Evolutionary conservation across 495 filamentous ascomycete species (phyloP).

Genomic region (Aspergillus wentii): DNA sequence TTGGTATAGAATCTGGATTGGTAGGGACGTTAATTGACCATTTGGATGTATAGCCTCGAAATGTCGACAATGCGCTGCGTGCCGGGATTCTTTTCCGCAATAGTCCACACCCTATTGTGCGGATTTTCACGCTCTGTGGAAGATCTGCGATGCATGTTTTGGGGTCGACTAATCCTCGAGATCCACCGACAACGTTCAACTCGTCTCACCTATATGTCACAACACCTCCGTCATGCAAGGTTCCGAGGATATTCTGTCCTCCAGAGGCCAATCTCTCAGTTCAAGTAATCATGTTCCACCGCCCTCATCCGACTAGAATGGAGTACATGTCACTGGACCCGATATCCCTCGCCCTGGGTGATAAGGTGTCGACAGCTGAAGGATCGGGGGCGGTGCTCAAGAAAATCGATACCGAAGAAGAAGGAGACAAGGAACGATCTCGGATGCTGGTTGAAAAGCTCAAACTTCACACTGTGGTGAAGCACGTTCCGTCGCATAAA

Average conservation of each 20-base stretch:
- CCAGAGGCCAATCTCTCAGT: constrained; percentile 55
- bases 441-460: constrained; percentile 78
- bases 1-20: not conserved
- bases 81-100: constrained; percentile 79
- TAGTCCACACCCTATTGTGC: constrained; percentile 71
- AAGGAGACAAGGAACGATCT: constrained; percentile 59
- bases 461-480: constrained; percentile 77
- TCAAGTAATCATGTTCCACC: constrained; percentile 84
- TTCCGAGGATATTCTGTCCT: constrained; percentile 71
- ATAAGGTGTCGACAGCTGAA: constrained; percentile 49
- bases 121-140: constrained; percentile 81
- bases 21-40: constrained; percentile 6
- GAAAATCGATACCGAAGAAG: constrained; percentile 43
- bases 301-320: constrained; percentile 83
- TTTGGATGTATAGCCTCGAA: constrained; percentile 46
- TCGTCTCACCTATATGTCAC: constrained; percentile 66
- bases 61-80: constrained; percentile 83
- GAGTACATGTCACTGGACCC: constrained; percentile 92
- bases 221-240: constrained; percentile 48
- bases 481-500: constrained; percentile 70
- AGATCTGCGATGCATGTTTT: constrained; percentile 79
- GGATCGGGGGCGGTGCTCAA: constrained; percentile 20
- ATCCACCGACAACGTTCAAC: constrained; percentile 49
- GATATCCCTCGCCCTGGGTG: constrained; percentile 81
- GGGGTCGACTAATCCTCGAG: constrained; percentile 64